Base-by-base conservation (phyloP, 306 rosid genomes). In the Acmispon strigosus region DNA sequence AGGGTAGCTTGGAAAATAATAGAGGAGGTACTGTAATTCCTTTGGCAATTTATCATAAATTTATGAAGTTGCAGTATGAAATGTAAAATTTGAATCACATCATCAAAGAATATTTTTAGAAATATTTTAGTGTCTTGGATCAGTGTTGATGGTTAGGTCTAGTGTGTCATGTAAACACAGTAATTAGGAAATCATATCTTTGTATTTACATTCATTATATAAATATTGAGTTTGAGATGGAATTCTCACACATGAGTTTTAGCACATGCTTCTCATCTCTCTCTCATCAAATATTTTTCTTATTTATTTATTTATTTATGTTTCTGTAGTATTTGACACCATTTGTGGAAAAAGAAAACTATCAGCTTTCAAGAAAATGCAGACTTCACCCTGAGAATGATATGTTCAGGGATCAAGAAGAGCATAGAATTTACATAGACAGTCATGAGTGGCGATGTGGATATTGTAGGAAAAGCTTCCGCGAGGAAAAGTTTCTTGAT, bases 391-490 rank as follows among this genome's bases (percentile, higher is more conserved):
- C 89, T 5, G 80, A 82, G 74, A 89, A 87, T 53, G 97, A 94
- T 79, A 78, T 94, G 49, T 94, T 84, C 81, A 83, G 89, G 75
- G 91, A 89, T 82, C 99, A 94, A 85, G 99, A 94, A 79, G 89
- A 83, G 82, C 89, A 94, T 83, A 94, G 86, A 82, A 77, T 89
- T 76, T 85, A 70, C 80, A 11, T 87, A 34, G 95, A 94, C 76
- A 74, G 75, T 74, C 60, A 83, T 18, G 97, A 94, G 50, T 94
- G 99, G 99, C 92, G 65, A 61, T 94, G 99, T 73, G 97, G 96
- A 76, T 94, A 86, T 87, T 94, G 99, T 81, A 89, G 79, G 84
- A 94, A 94, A 85, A 87, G 92, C 84, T 94, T 94, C 73, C 95
- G 84, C 18, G 96, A 85, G 41, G 99, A 89, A 77, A 86, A 83